Percentiles rank a stretch among this genome's conserved stretches.
phyloP scores from a whole-genome alignment of 78 protist genomes.

The Emiliania huxleyi region DNA sequence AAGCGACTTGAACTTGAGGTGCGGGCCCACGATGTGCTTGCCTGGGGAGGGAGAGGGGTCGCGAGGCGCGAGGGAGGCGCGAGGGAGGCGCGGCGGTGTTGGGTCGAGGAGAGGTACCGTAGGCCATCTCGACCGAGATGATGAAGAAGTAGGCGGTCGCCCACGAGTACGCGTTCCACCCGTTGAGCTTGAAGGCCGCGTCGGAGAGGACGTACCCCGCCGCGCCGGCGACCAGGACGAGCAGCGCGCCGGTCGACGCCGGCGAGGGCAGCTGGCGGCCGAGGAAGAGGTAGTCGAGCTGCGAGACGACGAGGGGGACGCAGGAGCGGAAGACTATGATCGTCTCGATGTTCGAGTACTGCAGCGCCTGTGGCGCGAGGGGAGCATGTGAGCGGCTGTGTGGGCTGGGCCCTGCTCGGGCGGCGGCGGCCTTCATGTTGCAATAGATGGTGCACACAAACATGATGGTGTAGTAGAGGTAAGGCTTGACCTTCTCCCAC shows the following conservation, averaged over 20 bases:
- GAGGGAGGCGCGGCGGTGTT: too few species aligned
- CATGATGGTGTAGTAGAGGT: not conserved
- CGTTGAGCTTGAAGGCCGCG: not conserved
- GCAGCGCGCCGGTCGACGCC: not conserved
- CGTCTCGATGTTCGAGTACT: too few species aligned
- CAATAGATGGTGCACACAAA: not conserved
- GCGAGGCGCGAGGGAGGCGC: too few species aligned
- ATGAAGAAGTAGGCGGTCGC: not conserved
- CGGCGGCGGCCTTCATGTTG: too few species aligned
- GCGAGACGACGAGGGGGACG: too few species aligned
- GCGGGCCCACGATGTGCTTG: slow-evolving; percentile 27
- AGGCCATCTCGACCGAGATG: not conserved
- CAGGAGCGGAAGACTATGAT: too few species aligned
- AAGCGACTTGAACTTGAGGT: not conserved
- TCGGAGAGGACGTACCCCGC: not conserved
- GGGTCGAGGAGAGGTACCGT: too few species aligned
- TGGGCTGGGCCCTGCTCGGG: too few species aligned
- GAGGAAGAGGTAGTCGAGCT: not conserved
- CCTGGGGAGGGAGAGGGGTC: too few species aligned
- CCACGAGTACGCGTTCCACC: not conserved
- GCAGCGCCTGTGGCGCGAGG: too few species aligned
- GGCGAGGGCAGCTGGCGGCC: not conserved
- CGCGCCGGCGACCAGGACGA: not conserved
- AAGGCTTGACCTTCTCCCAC: not conserved
- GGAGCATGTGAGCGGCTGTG: too few species aligned